These are phyloP conservation scores for Diaporthe sp. DNA, from an alignment of 2,329 filamentous ascomycete species.

Conservation along the genomic window DNA sequence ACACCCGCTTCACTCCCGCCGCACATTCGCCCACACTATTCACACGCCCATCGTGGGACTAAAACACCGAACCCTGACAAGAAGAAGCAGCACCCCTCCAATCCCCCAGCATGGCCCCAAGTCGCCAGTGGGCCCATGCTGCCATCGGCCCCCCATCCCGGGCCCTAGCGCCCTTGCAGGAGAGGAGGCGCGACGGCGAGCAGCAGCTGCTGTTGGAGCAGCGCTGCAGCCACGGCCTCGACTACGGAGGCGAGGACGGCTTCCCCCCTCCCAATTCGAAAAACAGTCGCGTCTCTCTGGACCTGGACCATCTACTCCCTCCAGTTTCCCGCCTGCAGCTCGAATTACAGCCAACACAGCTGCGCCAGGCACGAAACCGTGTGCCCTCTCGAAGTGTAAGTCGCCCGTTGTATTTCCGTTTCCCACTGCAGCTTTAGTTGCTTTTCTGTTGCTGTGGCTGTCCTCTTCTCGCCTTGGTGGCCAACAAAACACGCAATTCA, in stretches of 20 bases:
- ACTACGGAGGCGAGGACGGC: neutral
- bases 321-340: slow-evolving; percentile 21
- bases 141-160: neutral
- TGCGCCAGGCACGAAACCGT: neutral
- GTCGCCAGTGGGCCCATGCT: slow-evolving; percentile 1
- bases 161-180: neutral
- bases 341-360: neutral
- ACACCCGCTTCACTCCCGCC: neutral
- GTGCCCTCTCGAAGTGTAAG: neutral
- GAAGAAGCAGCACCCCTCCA: neutral
- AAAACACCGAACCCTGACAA: neutral
- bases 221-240: neutral
- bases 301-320: slow-evolving; percentile 3
- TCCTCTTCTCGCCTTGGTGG: neutral
- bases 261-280: neutral
- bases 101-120: neutral
- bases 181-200: neutral
- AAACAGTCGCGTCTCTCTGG: neutral
- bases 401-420: neutral
- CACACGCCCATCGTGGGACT: neutral
- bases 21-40: neutral
- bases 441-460: neutral
- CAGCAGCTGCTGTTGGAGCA: neutral
- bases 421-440: neutral
- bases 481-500: neutral